Base-by-base conservation (phyloP, 177 flowering plant genomes). In the Tripterygium wilfordii region DNA sequence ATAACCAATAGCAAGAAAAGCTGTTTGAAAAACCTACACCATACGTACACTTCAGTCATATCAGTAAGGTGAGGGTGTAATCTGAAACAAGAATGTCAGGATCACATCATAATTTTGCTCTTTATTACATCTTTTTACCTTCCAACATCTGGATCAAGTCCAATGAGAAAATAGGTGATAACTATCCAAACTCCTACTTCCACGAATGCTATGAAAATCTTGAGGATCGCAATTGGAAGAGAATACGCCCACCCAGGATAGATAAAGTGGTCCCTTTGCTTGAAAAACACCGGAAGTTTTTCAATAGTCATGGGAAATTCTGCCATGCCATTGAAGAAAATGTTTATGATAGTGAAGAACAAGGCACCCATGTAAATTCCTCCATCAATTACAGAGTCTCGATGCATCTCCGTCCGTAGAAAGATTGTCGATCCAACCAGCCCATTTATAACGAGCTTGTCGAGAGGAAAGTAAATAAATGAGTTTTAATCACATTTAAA, bases 11-110 rank as follows among this genome's bases (percentile, higher is more conserved):
- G 73, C 18, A 80, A 22, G 23, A 80, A 46, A 53, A 57, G 72
- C 51, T 85, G 85, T 42, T 54, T 78, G 29, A 82, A 72, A 24
- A 85, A 51, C 55, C 89, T 85, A 80, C 61, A 51, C n/a, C n/a
- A n/a, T n/a, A n/a, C n/a, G n/a, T n/a, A n/a, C n/a, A n/a, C n/a
- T n/a, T n/a, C n/a, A n/a, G n/a, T n/a, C n/a, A n/a, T n/a, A n/a
- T n/a, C n/a, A n/a, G n/a, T n/a, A n/a, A n/a, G n/a, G n/a, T n/a
- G n/a, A n/a, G n/a, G n/a, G n/a, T n/a, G n/a, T n/a, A n/a, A n/a
- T n/a, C n/a, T n/a, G n/a, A n/a, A n/a, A n/a, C n/a, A n/a, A n/a
- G n/a, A n/a, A n/a, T n/a, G n/a, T n/a, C n/a, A n/a, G n/a, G n/a
- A n/a, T n/a, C n/a, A n/a, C n/a, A n/a, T n/a, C n/a, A n/a, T n/a